A percentile compares a stretch with the other conserved stretches of the same genome.
These are phyloP conservation scores for Conticribra weissflogii DNA, from an alignment of 108 stramenopile genomes.

Conservation along the genomic window DNA sequence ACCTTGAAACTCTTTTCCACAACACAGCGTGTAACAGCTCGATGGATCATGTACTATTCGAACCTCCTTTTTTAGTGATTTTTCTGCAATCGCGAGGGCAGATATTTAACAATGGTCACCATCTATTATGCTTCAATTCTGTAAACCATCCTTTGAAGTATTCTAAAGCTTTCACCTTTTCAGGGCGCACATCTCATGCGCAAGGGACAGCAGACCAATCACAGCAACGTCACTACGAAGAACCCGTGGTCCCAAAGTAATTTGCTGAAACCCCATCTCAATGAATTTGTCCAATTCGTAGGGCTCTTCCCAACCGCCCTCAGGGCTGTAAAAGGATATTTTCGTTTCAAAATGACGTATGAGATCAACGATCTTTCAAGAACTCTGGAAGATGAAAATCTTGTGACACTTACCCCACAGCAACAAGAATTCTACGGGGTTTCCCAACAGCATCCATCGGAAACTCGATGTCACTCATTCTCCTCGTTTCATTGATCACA, in stretches of 20 bases:
- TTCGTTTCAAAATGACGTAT: background rate
- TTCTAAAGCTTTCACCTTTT: no score
- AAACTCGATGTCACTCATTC: conserved; percentile 69
- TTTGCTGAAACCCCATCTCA: conserved; percentile 77
- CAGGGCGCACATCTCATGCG: conserved; percentile 67
- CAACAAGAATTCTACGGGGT: conserved; percentile 63
- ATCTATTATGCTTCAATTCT: background rate
- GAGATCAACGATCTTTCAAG: background rate
- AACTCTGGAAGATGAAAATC: background rate
- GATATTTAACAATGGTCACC: background rate
- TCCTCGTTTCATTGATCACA: conserved; percentile 11
- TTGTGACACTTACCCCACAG: conserved; percentile 52
- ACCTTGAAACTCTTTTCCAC: no score
- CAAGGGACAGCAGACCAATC: conserved; percentile 78
- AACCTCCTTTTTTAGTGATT: no score
- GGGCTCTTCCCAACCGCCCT: conserved; percentile 94
- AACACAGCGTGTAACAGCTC: no score
- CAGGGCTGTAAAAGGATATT: conserved; percentile 75
- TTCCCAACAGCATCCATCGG: conserved; percentile 33
- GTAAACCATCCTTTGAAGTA: background rate
- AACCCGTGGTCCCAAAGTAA: conserved; percentile 78
- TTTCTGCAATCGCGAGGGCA: no score
- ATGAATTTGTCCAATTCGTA: conserved; percentile 80
- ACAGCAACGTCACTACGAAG: conserved; percentile 93
- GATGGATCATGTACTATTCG: no score